Percentiles rank a stretch among this genome's conserved stretches.
Evolutionary conservation across 768 basidiomycete species (phyloP).

Genomic region (Tulasnella sp.): DNA sequence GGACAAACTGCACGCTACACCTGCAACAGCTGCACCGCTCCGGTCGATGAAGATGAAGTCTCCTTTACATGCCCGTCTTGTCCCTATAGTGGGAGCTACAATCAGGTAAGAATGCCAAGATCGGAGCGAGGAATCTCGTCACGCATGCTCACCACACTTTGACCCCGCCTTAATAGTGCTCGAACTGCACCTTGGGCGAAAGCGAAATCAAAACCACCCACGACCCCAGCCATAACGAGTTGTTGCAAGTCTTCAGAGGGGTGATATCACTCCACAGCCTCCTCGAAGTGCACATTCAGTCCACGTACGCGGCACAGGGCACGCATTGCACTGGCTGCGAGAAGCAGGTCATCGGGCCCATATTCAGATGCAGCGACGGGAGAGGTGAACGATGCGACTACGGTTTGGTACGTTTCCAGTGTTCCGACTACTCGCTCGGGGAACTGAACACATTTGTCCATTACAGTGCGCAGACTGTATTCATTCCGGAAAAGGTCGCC

Average conservation of each 20-base stretch:
- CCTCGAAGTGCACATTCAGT: not conserved
- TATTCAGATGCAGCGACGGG: not conserved
- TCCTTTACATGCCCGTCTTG: not conserved
- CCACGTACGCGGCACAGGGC: not conserved
- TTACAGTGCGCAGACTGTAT: not conserved
- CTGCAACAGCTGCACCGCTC: not conserved
- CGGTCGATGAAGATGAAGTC: not conserved
- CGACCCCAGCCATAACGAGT: not conserved
- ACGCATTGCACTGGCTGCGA: not conserved
- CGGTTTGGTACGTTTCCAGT: not conserved
- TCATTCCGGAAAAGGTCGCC: not conserved
- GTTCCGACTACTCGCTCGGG: not conserved
- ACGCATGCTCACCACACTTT: not conserved
- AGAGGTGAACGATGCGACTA: not conserved
- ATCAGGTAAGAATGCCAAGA: not conserved
- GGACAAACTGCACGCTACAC: not conserved
- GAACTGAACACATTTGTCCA: not conserved
- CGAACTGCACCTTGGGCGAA: not conserved
- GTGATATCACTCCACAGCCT: not conserved
- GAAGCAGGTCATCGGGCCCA: not conserved
- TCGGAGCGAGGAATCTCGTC: not conserved
- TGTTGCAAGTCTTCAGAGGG: not conserved
- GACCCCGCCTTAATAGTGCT: not conserved
- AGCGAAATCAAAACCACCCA: not conserved
- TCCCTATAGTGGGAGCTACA: not conserved